Base-by-base conservation (phyloP, 2,329 filamentous ascomycete genomes). In the Metarhizium album region DNA sequence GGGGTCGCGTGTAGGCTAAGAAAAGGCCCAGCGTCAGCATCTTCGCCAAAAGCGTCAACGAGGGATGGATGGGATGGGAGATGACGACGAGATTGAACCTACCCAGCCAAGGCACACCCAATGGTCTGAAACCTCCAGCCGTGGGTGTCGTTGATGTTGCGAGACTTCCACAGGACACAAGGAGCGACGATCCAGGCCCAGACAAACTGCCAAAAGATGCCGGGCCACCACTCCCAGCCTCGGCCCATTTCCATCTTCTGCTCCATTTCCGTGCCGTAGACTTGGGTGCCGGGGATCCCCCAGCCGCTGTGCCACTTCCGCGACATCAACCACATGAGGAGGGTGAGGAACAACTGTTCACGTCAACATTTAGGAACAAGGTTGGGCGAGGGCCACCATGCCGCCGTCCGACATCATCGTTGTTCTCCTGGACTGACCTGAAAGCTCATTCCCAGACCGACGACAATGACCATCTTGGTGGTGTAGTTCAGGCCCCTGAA, bases 191-290 rank as follows among this genome's bases (percentile, higher is more conserved):
- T 58, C 69, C 73, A 79, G 4, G 74, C 70, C 76, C 75, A 80
- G 48, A 75, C 62, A 43, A 80, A 70, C 56, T 82, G 80, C 79
- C 79, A 84, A 23, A 80, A 64, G 37, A 80, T 71, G 1, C 75
- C 78, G 2, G 78, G 78, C 67, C 78, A 75, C 82, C 83, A 87
- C 67, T 86, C 83, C 72, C 75, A 82, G 2, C 83, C 82, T 18
- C 69, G 60, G 46, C 64, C 63, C 58, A 74, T 72, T 14, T 68
- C 61, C 18, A 70, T 65, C 33, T 69, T 66, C 38, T 72, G 67
- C 42, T 78, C 72, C 51, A 73, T 72, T 9, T 75, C 70, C 11
- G 52, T 53, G 2, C 75, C 76, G 23, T 62, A 57, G 47, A 82
- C 77, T 53, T 81, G 80, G 27, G 78, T 79, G 40, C 78, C 75